phyloP scores from a whole-genome alignment of 2,329 filamentous ascomycete species.

The Rhynchosporium secalis region DNA sequence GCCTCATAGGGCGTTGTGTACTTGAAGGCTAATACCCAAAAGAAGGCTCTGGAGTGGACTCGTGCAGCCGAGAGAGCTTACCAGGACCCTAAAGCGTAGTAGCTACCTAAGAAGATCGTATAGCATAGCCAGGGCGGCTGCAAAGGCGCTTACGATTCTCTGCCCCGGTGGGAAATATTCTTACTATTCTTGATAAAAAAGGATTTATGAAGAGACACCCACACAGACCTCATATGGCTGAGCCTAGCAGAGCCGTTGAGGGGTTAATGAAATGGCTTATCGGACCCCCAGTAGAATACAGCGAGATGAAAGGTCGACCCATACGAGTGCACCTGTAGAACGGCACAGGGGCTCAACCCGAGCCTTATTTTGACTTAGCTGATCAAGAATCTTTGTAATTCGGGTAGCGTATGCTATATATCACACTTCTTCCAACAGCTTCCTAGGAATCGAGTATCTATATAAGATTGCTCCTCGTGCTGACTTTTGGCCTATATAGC shows the following conservation, averaged over 20 bases:
- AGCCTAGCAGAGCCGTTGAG: background rate
- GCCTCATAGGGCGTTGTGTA: background rate
- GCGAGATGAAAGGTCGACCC: background rate
- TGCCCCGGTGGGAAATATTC: background rate
- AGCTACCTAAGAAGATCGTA: background rate
- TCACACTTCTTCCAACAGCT: background rate
- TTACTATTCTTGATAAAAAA: background rate
- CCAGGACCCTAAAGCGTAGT: background rate
- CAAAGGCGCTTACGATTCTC: background rate
- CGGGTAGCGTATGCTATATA: background rate
- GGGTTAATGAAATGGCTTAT: no score
- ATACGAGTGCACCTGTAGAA: background rate
- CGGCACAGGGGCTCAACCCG: background rate
- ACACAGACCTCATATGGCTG: background rate
- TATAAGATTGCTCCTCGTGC: background rate
- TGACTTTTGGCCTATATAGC: background rate
- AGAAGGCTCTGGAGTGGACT: background rate
- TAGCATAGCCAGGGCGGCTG: background rate
- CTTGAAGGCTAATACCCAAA: background rate
- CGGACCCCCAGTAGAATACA: background rate
- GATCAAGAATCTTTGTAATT: conserved; percentile 9
- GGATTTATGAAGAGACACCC: background rate
- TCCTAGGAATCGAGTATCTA: background rate
- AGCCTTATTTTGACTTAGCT: background rate
- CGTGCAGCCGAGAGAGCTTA: background rate